These are phyloP conservation scores for Plasmodium yoelii DNA, from an alignment of 169 alveolate species.

Conservation along the genomic window DNA sequence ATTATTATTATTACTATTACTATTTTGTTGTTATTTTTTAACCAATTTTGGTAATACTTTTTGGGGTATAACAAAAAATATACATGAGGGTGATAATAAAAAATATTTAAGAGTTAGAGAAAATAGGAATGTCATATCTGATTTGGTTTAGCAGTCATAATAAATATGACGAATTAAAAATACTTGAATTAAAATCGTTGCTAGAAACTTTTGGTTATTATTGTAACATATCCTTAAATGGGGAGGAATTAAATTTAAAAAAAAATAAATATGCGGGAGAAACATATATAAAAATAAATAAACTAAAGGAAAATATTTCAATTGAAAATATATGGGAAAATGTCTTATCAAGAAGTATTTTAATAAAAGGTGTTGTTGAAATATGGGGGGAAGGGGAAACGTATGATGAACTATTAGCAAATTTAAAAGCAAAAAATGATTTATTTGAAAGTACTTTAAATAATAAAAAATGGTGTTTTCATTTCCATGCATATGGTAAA, in stretches of 20 bases:
- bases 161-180: constrained; percentile 78
- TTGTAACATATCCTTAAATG: not conserved
- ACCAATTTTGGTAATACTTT: no score
- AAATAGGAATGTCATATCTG: constrained; percentile 53
- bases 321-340: constrained; percentile 74
- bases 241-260: constrained; percentile 7
- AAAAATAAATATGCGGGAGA: constrained; percentile 52
- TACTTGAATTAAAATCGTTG: constrained; percentile 78
- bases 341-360: constrained; percentile 76
- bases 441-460: constrained; percentile 57
- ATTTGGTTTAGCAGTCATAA: constrained; percentile 82
- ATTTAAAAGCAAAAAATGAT: constrained; percentile 20
- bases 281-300: constrained; percentile 64
- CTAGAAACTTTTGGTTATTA: constrained; percentile 68
- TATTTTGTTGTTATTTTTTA: no score
- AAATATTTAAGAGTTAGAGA: no score
- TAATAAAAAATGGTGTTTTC: constrained; percentile 70
- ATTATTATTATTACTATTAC: no score
- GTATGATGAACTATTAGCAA: constrained; percentile 65
- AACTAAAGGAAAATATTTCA: constrained; percentile 63
- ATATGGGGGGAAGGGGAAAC: constrained; percentile 80
- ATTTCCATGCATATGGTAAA: constrained; percentile 77
- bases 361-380: constrained; percentile 77
- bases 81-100: no score
- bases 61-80: no score